Evolutionary conservation across 106 monocot species (phyloP).

Genomic region (Dendrobium nobile): DNA sequence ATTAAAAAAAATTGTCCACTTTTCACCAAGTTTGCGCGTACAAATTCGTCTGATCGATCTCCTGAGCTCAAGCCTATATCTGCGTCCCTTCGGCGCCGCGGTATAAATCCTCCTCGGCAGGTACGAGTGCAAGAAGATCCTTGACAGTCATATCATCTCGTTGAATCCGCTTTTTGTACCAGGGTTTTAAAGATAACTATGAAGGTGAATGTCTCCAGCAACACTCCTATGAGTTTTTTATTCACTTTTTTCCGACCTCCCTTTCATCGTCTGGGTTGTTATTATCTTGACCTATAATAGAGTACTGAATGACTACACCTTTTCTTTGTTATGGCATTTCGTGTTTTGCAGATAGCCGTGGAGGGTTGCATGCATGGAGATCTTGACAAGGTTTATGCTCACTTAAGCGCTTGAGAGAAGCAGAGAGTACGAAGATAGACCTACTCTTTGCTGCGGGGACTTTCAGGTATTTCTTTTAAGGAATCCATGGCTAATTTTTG

Average conservation of each 20-base stretch:
- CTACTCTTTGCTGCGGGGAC: slow-evolving; percentile 92
- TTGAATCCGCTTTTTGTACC: not conserved
- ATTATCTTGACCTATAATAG: not conserved
- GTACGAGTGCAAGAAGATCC: no score
- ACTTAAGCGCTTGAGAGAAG: slow-evolving; percentile 52
- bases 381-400: slow-evolving; percentile 81
- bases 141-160: not conserved
- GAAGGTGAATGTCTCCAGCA: not conserved
- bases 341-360: slow-evolving; percentile 58
- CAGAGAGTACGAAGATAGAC: slow-evolving; percentile 79
- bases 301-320: not conserved
- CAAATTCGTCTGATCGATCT: no score
- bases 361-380: slow-evolving; percentile 99
- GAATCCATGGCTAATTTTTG: not conserved
- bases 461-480: slow-evolving; percentile 58
- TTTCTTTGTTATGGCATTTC: not conserved
- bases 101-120: no score
- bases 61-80: no score
- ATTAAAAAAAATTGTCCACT: no score
- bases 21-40: no score
- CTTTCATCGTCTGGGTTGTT: not conserved
- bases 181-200: slow-evolving; percentile 5
- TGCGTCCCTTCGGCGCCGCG: no score
- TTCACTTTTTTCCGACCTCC: not conserved
- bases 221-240: not conserved